Conservation (phyloP, 1,139 yeast genomes). For the Magnusiomyces magnusii region DNA sequence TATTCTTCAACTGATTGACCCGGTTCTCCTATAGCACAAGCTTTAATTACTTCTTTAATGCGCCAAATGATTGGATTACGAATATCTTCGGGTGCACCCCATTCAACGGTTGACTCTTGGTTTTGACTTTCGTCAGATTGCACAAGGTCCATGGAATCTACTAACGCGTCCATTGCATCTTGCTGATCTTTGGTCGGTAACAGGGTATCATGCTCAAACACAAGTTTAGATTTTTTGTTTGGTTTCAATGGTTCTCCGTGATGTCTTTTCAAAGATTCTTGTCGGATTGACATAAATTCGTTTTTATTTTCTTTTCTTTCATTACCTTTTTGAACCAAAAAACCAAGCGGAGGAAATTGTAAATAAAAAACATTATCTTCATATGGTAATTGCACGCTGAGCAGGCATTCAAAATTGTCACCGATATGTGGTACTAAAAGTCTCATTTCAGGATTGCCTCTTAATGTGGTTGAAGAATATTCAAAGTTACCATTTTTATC, state of each 20-base stretch:
- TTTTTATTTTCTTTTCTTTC: neutral
- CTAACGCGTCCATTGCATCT: conserved; percentile 36
- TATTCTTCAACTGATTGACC: neutral
- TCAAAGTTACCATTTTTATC: neutral
- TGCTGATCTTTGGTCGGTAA: conserved; percentile 35
- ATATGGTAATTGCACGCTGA: conserved; percentile 55
- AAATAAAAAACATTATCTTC: conserved; percentile 68
- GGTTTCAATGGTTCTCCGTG: neutral
- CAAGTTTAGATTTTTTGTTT: neutral
- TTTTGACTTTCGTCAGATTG: conserved; percentile 18
- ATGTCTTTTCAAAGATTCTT: neutral
- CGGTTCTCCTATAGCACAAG: conserved; percentile 22
- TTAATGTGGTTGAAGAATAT: neutral
- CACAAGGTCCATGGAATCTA: conserved; percentile 37
- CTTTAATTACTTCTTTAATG: conserved; percentile 27
- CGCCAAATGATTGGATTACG: conserved; percentile 31
- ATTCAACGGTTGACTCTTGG: conserved; percentile 19
- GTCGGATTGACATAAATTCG: neutral
- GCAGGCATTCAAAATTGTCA: conserved; percentile 29
- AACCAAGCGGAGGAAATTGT: conserved; percentile 45
- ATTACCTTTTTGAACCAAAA: neutral
- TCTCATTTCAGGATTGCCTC: conserved; percentile 40
- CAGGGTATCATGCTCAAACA: conserved; percentile 11
- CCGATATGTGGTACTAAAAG: conserved; percentile 46
- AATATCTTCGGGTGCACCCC: conserved; percentile 20